Evolutionary conservation across 2,329 filamentous ascomycete genomes (phyloP).

Genomic region (Coniella vitis): DNA sequence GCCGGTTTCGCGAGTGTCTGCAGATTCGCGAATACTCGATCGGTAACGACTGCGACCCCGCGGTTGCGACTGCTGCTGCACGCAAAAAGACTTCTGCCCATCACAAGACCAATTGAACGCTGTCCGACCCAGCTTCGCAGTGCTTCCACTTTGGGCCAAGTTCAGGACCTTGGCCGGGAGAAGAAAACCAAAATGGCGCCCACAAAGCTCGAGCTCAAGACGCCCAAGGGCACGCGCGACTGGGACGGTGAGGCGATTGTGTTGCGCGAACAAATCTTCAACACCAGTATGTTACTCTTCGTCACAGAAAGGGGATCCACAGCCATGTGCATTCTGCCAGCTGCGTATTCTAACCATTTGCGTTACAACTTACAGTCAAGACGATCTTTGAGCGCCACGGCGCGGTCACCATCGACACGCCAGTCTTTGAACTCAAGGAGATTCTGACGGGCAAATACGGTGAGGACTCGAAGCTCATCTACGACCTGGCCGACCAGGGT

Average conservation of each 20-base stretch:
- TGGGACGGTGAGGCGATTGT: constrained; percentile 22
- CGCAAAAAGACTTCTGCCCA: neutral
- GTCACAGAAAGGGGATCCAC: too few relatives aligned
- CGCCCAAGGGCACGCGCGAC: constrained; percentile 24
- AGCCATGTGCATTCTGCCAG: too few relatives aligned
- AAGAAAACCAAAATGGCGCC: constrained; percentile 10
- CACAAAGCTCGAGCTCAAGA: constrained; percentile 19
- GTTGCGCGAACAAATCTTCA: constrained; percentile 22
- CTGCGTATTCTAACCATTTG: constrained; percentile 35
- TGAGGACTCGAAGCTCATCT: constrained; percentile 88
- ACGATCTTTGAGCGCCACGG: constrained; percentile 80
- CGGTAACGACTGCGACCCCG: constrained; percentile 1
- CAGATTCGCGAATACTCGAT: constrained; percentile 6
- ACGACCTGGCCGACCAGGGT: constrained; percentile 81
- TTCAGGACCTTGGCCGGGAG: constrained; percentile 1
- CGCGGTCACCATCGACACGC: constrained; percentile 71
- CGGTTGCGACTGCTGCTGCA: neutral
- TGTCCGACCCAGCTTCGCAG: neutral
- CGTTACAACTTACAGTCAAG: constrained; percentile 45
- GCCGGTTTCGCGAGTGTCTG: constrained; percentile 5
- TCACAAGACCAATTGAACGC: neutral
- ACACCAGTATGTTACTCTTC: constrained; percentile 15
- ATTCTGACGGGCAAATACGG: constrained; percentile 87
- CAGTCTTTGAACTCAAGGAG: constrained; percentile 80
- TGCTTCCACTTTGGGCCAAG: neutral